These are phyloP conservation scores for Epichloe glyceriae DNA, from an alignment of 2,329 filamentous ascomycete species.

Conservation along the genomic window DNA sequence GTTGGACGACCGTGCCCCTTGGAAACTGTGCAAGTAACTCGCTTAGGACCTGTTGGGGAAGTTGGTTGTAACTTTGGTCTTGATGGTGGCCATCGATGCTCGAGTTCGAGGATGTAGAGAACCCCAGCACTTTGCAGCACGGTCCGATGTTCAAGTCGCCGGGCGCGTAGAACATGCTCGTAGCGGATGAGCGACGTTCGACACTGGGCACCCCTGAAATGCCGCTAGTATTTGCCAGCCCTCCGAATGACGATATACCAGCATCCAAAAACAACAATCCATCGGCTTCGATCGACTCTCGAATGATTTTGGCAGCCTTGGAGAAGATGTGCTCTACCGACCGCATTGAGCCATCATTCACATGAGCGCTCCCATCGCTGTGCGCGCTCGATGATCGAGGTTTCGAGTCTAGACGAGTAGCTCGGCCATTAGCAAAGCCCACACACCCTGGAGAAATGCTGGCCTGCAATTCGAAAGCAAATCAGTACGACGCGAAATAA, in stretches of 20 bases:
- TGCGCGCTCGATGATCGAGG: background rate
- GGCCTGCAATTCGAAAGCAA: background rate
- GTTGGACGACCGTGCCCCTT: constrained; percentile 1
- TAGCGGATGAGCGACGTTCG: background rate
- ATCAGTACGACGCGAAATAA: background rate
- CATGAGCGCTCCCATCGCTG: background rate
- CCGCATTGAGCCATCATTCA: constrained; percentile 1
- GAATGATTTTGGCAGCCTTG: constrained; percentile 31
- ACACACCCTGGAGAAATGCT: background rate
- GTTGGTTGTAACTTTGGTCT: constrained; percentile 1
- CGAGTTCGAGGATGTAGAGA: constrained; percentile 22
- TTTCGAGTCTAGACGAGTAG: background rate
- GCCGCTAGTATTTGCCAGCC: background rate
- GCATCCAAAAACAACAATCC: constrained; percentile 23
- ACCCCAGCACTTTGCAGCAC: constrained; percentile 24
- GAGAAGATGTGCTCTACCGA: constrained; percentile 20
- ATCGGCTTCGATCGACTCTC: constrained; percentile 27
- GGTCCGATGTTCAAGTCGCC: background rate
- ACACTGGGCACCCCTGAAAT: background rate
- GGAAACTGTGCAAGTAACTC: constrained; percentile 2
- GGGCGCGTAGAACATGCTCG: constrained; percentile 1
- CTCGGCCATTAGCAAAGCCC: background rate
- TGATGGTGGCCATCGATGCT: constrained; percentile 19
- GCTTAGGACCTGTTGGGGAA: constrained; percentile 2
- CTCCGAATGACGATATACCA: constrained; percentile 16